Evolutionary conservation across 345 rosid genomes (phyloP).

Genomic region (Noccaea bulbosa): DNA sequence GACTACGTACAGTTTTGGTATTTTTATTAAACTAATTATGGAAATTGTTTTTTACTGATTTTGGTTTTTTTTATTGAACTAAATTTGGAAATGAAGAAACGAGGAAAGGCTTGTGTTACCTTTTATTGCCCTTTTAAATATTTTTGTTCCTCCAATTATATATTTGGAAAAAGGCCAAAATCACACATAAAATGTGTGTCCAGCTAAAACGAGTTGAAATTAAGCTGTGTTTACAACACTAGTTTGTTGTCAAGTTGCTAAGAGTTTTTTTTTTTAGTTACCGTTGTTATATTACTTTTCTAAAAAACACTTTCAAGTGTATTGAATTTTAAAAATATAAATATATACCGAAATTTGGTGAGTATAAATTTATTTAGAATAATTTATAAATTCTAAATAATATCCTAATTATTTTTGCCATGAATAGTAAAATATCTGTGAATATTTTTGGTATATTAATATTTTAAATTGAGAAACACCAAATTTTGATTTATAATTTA

Average conservation of each 20-base stretch:
- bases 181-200: conserved; percentile 1
- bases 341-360: neutral
- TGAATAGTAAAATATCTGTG: neutral
- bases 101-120: conserved; percentile 22
- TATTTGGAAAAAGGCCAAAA: neutral
- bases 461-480: neutral
- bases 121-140: neutral
- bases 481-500: neutral
- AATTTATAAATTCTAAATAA: neutral
- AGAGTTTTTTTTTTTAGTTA: too few relatives aligned
- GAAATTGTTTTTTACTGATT: too few relatives aligned
- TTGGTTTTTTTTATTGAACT: too few relatives aligned
- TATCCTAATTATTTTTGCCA: too few relatives aligned
- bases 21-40: too few relatives aligned
- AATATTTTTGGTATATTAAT: neutral
- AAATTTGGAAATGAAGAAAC: conserved; percentile 16
- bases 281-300: too few relatives aligned
- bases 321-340: neutral
- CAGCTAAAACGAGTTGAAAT: neutral
- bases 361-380: neutral
- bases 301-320: neutral
- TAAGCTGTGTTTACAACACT: neutral
- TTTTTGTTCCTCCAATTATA: neutral
- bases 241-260: too few relatives aligned
- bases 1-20: neutral